Percentiles rank a stretch among this genome's conserved stretches.
Evolutionary conservation across 345 rosid species (phyloP).

Genomic region (Euphorbia peplus): DNA sequence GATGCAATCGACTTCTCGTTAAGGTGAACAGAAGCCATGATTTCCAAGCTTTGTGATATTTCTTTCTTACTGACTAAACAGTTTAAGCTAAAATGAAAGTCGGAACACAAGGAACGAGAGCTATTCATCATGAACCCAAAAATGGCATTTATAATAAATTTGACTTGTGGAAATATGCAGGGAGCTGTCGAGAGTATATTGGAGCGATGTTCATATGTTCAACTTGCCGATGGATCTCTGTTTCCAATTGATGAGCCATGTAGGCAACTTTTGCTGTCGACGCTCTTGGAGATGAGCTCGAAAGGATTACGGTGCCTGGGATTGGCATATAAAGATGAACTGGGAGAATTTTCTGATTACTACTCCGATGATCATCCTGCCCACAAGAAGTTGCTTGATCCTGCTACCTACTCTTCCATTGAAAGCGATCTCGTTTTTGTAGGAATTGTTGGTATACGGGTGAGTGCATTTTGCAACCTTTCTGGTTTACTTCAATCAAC

Average conservation of each 20-base stretch:
- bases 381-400: slow-evolving; percentile 86
- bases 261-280: slow-evolving; percentile 57
- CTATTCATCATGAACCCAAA: too few relatives aligned
- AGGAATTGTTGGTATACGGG: slow-evolving; percentile 82
- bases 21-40: slow-evolving; percentile 48
- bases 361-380: slow-evolving; percentile 66
- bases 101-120: too few relatives aligned
- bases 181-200: slow-evolving; percentile 90
- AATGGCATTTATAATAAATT: neutral
- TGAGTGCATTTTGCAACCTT: slow-evolving; percentile 27
- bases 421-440: slow-evolving; percentile 72
- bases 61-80: neutral
- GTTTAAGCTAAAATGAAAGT: neutral
- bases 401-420: slow-evolving; percentile 58
- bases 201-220: slow-evolving; percentile 70
- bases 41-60: neutral
- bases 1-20: slow-evolving; percentile 69
- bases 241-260: slow-evolving; percentile 68
- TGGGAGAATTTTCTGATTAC: slow-evolving; percentile 81
- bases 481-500: slow-evolving; percentile 4
- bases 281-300: slow-evolving; percentile 70
- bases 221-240: slow-evolving; percentile 83
- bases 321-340: slow-evolving; percentile 73
- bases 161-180: slow-evolving; percentile 35
- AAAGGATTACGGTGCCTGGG: slow-evolving; percentile 88